A percentile compares a stretch with the other conserved stretches of the same genome.
phyloP scores from a whole-genome alignment of 495 filamentous ascomycete genomes.

The Platismatia glauca region DNA sequence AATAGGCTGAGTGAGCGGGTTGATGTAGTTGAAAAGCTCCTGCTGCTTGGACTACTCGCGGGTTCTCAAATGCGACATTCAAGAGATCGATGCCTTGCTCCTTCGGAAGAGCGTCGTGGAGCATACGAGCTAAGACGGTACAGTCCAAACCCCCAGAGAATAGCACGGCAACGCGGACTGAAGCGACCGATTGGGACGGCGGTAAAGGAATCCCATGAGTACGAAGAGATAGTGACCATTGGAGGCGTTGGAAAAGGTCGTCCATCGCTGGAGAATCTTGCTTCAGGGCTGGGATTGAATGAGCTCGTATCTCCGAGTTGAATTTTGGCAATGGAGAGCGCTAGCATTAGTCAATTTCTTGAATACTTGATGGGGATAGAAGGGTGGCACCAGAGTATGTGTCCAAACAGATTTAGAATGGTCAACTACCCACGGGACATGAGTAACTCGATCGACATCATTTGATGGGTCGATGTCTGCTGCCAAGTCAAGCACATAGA shows the following conservation, averaged over 20 bases:
- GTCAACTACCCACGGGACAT: conserved; percentile 1
- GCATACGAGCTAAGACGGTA: conserved; percentile 71
- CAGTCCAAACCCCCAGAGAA: conserved; percentile 96
- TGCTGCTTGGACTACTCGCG: conserved; percentile 52
- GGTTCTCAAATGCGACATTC: conserved; percentile 96
- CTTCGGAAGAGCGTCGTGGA: conserved; percentile 66
- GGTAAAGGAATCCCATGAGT: conserved; percentile 59
- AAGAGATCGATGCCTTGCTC: conserved; percentile 72
- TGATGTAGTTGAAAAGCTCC: conserved; percentile 24
- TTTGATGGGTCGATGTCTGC: conserved; percentile 12
- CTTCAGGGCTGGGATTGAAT: conserved; percentile 33
- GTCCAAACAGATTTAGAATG: neutral
- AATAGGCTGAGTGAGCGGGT: conserved; percentile 45
- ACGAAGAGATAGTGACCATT: conserved; percentile 54
- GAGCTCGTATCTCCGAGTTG: conserved; percentile 44
- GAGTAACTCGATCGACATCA: neutral
- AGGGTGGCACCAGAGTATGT: conserved; percentile 5
- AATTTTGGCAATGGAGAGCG: conserved; percentile 55
- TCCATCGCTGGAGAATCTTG: conserved; percentile 44
- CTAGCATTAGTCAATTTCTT: conserved; percentile 30
- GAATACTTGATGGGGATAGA: neutral
- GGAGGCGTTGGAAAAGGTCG: conserved; percentile 49
- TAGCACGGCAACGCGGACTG: conserved; percentile 55
- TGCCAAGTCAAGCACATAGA: conserved; percentile 56
- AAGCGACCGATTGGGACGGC: neutral